These are phyloP conservation scores for Lathyrus tuberosus DNA, from an alignment of 306 rosid species.

Conservation along the genomic window DNA sequence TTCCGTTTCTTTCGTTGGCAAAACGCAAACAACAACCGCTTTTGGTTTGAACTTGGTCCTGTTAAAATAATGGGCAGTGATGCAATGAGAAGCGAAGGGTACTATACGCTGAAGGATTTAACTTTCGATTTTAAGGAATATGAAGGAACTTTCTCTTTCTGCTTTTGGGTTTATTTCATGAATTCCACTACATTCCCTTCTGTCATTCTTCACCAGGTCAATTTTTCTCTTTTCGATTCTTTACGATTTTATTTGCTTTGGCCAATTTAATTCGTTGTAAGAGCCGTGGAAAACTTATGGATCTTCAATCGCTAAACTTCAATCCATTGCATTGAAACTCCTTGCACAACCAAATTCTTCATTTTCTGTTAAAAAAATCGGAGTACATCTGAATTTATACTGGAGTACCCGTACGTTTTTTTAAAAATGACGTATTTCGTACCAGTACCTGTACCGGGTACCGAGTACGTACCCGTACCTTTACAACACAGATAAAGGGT, in stretches of 20 bases:
- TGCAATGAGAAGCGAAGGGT: slow-evolving; percentile 45
- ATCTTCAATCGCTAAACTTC: too few relatives aligned
- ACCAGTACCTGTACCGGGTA: too few relatives aligned
- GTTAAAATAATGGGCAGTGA: slow-evolving; percentile 46
- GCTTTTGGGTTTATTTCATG: slow-evolving; percentile 82
- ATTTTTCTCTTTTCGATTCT: background rate
- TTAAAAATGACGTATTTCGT: too few relatives aligned
- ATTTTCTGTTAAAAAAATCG: too few relatives aligned
- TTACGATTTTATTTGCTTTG: background rate
- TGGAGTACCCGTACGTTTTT: too few relatives aligned
- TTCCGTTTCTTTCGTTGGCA: background rate
- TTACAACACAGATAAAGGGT: too few relatives aligned
- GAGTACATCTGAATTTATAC: too few relatives aligned
- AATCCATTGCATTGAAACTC: too few relatives aligned
- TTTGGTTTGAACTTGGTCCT: slow-evolving; percentile 33
- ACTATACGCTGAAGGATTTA: slow-evolving; percentile 65
- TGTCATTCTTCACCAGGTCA: slow-evolving; percentile 72
- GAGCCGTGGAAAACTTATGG: too few relatives aligned
- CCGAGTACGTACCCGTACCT: too few relatives aligned
- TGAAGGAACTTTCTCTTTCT: slow-evolving; percentile 60
- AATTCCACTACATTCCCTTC: slow-evolving; percentile 65
- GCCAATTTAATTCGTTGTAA: too few relatives aligned
- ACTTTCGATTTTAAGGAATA: slow-evolving; percentile 57
- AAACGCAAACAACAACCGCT: slow-evolving; percentile 23
- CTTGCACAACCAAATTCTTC: too few relatives aligned